Evolutionary conservation across 805 yeast genomes (phyloP), one percentile per base, ranked within the genome.

Genomic region (Grigorovia yakushimaensis): DNA sequence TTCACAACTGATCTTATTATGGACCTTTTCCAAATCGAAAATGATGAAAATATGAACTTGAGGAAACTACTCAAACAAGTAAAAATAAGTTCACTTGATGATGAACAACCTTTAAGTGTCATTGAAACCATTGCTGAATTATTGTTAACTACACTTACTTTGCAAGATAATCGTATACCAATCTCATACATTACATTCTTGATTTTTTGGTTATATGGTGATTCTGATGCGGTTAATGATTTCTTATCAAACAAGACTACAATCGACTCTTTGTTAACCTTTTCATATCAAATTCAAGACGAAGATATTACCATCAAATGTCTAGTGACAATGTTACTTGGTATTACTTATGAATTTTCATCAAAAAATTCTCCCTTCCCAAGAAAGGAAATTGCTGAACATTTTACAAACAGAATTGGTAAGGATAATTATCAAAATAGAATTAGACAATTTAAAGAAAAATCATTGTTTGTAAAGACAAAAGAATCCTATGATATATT

Each of bases 281-380:
- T 78, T 49, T 69, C 87, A 10, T 73, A 79, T 1, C 77, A 74
- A 24, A 62, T 74, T 45, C 55, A 67, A 49, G 70, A 78, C 24
- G 72, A 79, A 45, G 81, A 77, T 49, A 68, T 72, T 5, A 63
- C 84, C 9, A 77, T 82, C 0, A 87, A 85, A 58, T 89, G 96
- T 1, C 70, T 88, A 73, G 74, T 82, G 3, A 73, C 86, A 0
- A 68, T 83, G 20, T 65, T 89, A 21, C 59, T 93, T 10, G 96
- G 96, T 37, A 72, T 84, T 1, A 72, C 80, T 0, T 93, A 86
- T 59, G 97, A 88, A 51, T 91, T 89, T 60, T 87, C 97, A 0
- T 72, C 81, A 1, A 65, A 72, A 43, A 57, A 58, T 3, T 66
- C 72, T 1, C 83, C 88, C 3, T 62, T 79, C 13, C 52, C 81